Percentiles rank a stretch among this genome's conserved stretches.
Evolutionary conservation across 2,329 filamentous ascomycete species (phyloP).

Genomic region (Shiraia sp.): DNA sequence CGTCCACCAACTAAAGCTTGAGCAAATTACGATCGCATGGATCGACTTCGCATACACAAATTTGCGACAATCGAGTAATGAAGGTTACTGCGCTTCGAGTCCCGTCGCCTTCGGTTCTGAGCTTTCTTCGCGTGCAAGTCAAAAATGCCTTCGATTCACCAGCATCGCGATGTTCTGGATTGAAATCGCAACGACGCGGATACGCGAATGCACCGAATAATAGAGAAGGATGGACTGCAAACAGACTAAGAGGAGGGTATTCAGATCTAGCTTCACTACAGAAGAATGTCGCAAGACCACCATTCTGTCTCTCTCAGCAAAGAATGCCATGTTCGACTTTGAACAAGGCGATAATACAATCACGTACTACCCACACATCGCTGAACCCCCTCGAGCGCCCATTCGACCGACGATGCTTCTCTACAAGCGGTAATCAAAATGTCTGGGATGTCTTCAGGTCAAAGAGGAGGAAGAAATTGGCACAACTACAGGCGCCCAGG

Average conservation of each 20-base stretch:
- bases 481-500: conserved; percentile 63
- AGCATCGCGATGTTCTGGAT: conserved; percentile 24
- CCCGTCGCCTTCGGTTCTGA: conserved; percentile 44
- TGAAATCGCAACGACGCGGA: conserved; percentile 22
- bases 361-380: not conserved
- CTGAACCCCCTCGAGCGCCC: not conserved
- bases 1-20: conserved; percentile 13
- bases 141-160: conserved; percentile 33
- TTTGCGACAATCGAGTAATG: conserved; percentile 39
- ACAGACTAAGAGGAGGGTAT: conserved; percentile 4
- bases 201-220: conserved; percentile 16
- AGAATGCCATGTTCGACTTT: conserved; percentile 1
- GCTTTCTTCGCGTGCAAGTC: conserved; percentile 43
- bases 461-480: conserved; percentile 41
- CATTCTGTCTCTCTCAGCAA: conserved; percentile 3
- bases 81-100: conserved; percentile 38
- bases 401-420: conserved; percentile 7
- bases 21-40: conserved; percentile 31
- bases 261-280: not conserved
- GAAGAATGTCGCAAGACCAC: conserved; percentile 1
- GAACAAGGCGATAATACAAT: conserved; percentile 1
- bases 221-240: conserved; percentile 1
- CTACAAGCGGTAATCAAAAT: conserved; percentile 12
- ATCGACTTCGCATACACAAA: conserved; percentile 24
- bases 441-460: conserved; percentile 31